phyloP scores from a whole-genome alignment of 1,284 basidiomycete species.

The Farysia itapuensis region DNA sequence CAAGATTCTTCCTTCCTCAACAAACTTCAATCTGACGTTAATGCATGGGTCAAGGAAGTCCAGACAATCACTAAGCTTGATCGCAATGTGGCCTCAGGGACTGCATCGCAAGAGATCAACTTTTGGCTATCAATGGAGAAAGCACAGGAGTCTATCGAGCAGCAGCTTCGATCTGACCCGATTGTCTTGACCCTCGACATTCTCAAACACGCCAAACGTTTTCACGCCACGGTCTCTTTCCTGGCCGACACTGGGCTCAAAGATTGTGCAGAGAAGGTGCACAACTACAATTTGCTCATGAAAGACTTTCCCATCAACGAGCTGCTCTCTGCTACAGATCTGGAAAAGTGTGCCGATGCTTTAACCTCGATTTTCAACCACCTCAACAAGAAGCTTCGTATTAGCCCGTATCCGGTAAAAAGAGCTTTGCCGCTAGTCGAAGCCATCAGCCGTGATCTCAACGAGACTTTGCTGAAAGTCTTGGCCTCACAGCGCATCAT shows the following conservation, averaged over 20 bases:
- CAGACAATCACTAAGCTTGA: conserved; percentile 90
- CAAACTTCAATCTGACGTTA: conserved; percentile 88
- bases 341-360: conserved; percentile 89
- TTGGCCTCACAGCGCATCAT: conserved; percentile 85
- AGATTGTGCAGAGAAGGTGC: conserved; percentile 61
- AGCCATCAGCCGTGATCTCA: conserved; percentile 95
- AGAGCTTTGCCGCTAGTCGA: conserved; percentile 94
- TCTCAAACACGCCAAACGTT: conserved; percentile 91
- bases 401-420: conserved; percentile 83
- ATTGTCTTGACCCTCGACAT: conserved; percentile 91
- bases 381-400: conserved; percentile 86
- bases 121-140: conserved; percentile 95
- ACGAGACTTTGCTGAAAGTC: conserved; percentile 87
- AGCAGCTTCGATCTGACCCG: conserved; percentile 86
- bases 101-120: conserved; percentile 97
- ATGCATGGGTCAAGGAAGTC: conserved; percentile 97
- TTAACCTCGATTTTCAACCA: conserved; percentile 85
- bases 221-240: conserved; percentile 95
- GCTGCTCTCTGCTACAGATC: conserved; percentile 89
- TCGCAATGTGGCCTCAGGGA: conserved; percentile 90
- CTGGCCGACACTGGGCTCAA: conserved; percentile 95
- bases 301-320: conserved; percentile 98
- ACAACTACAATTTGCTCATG: conserved; percentile 88
- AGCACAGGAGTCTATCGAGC: conserved; percentile 88
- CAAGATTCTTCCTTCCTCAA: conserved; percentile 91